Evolutionary conservation across 352 stramenopile genomes (phyloP).

Genomic region (Halophytophthora polymorphica): DNA sequence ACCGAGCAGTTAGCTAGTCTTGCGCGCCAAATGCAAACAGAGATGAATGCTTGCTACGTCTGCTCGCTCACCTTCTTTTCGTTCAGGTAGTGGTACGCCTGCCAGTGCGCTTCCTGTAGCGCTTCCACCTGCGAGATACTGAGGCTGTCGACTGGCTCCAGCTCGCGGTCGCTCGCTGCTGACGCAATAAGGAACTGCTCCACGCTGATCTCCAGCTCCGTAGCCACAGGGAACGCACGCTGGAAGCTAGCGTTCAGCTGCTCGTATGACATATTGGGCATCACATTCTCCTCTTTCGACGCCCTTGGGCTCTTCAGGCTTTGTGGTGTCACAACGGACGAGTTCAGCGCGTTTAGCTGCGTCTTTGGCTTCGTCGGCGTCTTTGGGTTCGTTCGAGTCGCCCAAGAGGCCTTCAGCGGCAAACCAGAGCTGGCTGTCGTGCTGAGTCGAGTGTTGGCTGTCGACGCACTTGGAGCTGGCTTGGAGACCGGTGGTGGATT

Average conservation of each 20-base stretch:
- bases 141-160: constrained; percentile 46
- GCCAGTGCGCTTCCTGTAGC: constrained; percentile 77
- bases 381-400: constrained; percentile 1
- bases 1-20: constrained; percentile 4
- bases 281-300: constrained; percentile 7
- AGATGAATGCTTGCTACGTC: not conserved
- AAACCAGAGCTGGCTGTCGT: not conserved
- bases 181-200: constrained; percentile 74
- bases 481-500: constrained; percentile 2
- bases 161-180: constrained; percentile 36
- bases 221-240: constrained; percentile 63
- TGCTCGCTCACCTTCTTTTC: constrained; percentile 66
- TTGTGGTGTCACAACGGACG: constrained; percentile 3
- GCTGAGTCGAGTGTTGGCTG: constrained; percentile 1
- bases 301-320: constrained; percentile 19
- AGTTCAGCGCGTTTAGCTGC: constrained; percentile 1
- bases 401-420: constrained; percentile 4
- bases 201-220: constrained; percentile 69
- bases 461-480: not conserved
- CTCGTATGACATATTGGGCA: constrained; percentile 36
- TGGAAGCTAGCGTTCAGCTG: constrained; percentile 55
- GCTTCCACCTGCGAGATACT: constrained; percentile 84
- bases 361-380: not conserved
- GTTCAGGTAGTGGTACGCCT: constrained; percentile 78
- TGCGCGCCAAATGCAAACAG: not conserved